A percentile compares a stretch with the other conserved stretches of the same genome.
These are phyloP conservation scores for Thielaviopsis punctulata DNA, from an alignment of 2,329 filamentous ascomycete species.

Conservation along the genomic window DNA sequence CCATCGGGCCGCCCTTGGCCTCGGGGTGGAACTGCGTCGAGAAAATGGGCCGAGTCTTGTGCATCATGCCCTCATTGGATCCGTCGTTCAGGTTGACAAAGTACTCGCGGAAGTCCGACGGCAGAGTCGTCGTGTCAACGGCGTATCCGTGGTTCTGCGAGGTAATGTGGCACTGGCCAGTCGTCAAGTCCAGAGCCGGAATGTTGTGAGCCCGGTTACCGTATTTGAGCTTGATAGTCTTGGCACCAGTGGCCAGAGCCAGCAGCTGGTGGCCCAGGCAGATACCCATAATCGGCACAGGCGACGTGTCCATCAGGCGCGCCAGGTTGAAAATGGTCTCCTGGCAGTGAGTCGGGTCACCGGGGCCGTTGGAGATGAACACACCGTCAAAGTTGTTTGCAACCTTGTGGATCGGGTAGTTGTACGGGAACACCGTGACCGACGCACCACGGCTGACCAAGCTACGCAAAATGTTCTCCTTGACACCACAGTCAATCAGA, in stretches of 20 bases:
- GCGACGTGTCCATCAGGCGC: slow-evolving; percentile 78
- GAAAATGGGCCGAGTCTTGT: slow-evolving; percentile 92
- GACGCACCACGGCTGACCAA: slow-evolving; percentile 81
- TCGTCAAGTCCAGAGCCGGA: slow-evolving; percentile 82
- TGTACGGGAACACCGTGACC: slow-evolving; percentile 86
- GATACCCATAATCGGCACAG: slow-evolving; percentile 91
- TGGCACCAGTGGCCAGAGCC: slow-evolving; percentile 71
- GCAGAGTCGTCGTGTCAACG: slow-evolving; percentile 68
- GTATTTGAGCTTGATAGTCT: slow-evolving; percentile 96
- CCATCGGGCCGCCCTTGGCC: slow-evolving; percentile 90
- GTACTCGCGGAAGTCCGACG: slow-evolving; percentile 86
- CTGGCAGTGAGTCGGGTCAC: slow-evolving; percentile 93
- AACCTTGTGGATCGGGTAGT: slow-evolving; percentile 97
- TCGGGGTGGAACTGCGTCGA: slow-evolving; percentile 98
- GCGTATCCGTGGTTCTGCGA: slow-evolving; percentile 98
- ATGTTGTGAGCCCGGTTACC: slow-evolving; percentile 99
- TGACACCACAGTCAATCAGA: slow-evolving; percentile 93
- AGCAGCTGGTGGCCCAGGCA: slow-evolving; percentile 95
- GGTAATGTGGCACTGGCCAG: slow-evolving; percentile 95
- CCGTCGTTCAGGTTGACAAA: slow-evolving; percentile 97
- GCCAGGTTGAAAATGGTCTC: slow-evolving; percentile 84
- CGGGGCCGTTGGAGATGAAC: slow-evolving; percentile 97
- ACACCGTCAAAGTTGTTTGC: slow-evolving; percentile 95
- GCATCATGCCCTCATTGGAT: slow-evolving; percentile 94
- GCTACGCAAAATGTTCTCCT: slow-evolving; percentile 97